Conservation (phyloP, 2,329 filamentous ascomycete species). For the Fulvia fulva region DNA sequence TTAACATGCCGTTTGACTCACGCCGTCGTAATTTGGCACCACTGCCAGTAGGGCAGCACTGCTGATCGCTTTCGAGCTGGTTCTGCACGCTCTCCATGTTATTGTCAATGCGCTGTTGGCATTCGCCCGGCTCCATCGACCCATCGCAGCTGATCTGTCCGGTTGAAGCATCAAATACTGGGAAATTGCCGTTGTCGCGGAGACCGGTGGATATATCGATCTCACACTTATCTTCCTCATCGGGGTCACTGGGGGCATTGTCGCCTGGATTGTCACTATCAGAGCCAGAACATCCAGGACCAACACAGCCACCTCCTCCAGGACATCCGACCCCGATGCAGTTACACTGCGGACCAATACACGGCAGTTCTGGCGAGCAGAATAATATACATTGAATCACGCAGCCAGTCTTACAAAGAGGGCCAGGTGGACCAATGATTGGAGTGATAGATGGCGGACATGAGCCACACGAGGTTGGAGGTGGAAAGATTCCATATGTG, state of each 20-base stretch:
- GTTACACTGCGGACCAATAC: background rate
- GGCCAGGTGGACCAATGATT: conserved; percentile 4
- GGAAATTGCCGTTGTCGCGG: conserved; percentile 2
- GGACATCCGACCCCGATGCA: conserved; percentile 9
- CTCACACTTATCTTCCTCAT: conserved; percentile 2
- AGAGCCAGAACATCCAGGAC: conserved; percentile 1
- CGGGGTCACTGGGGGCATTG: background rate
- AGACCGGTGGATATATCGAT: conserved; percentile 1
- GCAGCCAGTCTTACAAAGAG: conserved; percentile 4
- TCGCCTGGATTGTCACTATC: background rate
- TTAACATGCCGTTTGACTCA: background rate
- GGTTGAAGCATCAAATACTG: background rate
- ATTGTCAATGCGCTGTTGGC: background rate
- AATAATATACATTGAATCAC: background rate
- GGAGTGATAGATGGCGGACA: conserved; percentile 5
- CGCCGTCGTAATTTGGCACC: background rate
- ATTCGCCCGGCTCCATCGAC: conserved; percentile 1
- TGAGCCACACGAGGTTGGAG: conserved; percentile 2
- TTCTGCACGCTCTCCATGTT: background rate
- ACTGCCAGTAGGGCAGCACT: background rate
- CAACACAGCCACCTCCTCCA: conserved; percentile 8
- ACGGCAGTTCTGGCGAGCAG: conserved; percentile 2
- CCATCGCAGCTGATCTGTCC: background rate
- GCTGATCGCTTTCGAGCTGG: background rate
- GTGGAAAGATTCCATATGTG: too few relatives aligned